Evolutionary conservation across 2,329 filamentous ascomycete genomes (phyloP), one percentile per base, ranked within the genome.

Genomic region (Pseudogymnoascus sp.): DNA sequence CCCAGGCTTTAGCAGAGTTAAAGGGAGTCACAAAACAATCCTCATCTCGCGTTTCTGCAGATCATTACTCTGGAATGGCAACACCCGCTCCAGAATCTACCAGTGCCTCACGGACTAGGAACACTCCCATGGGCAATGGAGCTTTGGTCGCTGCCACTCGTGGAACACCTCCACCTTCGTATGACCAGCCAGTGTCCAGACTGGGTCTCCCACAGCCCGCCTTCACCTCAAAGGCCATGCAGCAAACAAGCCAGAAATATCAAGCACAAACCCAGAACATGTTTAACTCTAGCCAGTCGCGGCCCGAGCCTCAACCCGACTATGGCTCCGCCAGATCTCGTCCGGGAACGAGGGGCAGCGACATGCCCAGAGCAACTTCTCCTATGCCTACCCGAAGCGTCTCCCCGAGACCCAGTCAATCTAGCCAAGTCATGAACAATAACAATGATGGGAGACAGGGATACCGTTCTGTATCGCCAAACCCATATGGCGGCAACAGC

Each of bases 211-310:
- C 95, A 1, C 89, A 93, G 64, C 92, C 93, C 1, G 95, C 95
- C 1, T 91, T 96, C 65, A 99, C 96, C 0, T 90, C 91, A 3
- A 90, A 89, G 67, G 91, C 95, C 59, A 99, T 99, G 96, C 91
- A 96, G 72, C 90, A 96, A 75, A 91, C 93, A 3, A 95, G 92
- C 0, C 89, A 96, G 70, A 92, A 92, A 75, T 97, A 93, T 71
- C 86, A 89, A 21, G 85, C 87, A 53, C 90, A 97, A 75, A 91
- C 90, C 2, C 85, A 91, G 46, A 91, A 83, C 71, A 88, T 97
- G 79, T 95, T 96, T 74, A 81, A 66, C 60, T 64, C 69, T 1
- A 56, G 28, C 16, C 73, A 69, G 66, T 67, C 61, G 60, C 69
- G 71, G 61, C 69, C 71, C 14, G 72, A 71, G 12, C 72, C 72